phyloP scores from a whole-genome alignment of 192 early-diverging fungal genomes.

The Chytriomyces sp. region DNA sequence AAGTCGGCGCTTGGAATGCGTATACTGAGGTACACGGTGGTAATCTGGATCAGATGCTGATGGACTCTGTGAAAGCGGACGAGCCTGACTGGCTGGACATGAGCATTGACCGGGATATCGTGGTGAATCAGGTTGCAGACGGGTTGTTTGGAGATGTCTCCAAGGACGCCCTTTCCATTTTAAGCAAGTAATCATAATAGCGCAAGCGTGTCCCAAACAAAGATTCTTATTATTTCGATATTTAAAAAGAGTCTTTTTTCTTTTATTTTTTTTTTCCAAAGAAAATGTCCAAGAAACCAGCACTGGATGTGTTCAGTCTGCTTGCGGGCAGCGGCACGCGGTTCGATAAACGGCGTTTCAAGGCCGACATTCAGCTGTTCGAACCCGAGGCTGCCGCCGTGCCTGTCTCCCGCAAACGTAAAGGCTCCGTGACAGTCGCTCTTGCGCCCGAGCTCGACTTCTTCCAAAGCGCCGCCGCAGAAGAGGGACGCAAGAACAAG shows the following conservation, averaged over 20 bases:
- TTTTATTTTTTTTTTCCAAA: slow-evolving; percentile 1
- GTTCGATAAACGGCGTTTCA: slow-evolving; percentile 85
- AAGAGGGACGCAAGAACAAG: neutral
- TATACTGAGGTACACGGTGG: slow-evolving; percentile 45
- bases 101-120: neutral
- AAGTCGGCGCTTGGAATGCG: slow-evolving; percentile 24
- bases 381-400: slow-evolving; percentile 45
- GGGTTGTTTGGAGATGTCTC: too few species aligned
- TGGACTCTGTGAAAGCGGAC: slow-evolving; percentile 39
- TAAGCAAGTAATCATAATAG: too few species aligned
- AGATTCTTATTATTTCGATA: too few species aligned
- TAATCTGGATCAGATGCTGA: slow-evolving; percentile 49
- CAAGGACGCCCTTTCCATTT: too few species aligned
- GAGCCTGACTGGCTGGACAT: slow-evolving; percentile 38
- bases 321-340: slow-evolving; percentile 80
- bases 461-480: slow-evolving; percentile 28
- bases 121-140: too few species aligned
- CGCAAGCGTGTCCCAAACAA: too few species aligned
- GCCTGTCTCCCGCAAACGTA: slow-evolving; percentile 20
- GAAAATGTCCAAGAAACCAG: neutral
- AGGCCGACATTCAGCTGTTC: slow-evolving; percentile 81
- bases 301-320: slow-evolving; percentile 84
- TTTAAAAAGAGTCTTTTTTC: neutral
- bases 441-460: slow-evolving; percentile 46
- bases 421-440: slow-evolving; percentile 12